Percentiles rank a stretch among this genome's conserved stretches.
These are phyloP conservation scores for Heritiera littoralis DNA, from an alignment of 345 rosid genomes.

Conservation along the genomic window DNA sequence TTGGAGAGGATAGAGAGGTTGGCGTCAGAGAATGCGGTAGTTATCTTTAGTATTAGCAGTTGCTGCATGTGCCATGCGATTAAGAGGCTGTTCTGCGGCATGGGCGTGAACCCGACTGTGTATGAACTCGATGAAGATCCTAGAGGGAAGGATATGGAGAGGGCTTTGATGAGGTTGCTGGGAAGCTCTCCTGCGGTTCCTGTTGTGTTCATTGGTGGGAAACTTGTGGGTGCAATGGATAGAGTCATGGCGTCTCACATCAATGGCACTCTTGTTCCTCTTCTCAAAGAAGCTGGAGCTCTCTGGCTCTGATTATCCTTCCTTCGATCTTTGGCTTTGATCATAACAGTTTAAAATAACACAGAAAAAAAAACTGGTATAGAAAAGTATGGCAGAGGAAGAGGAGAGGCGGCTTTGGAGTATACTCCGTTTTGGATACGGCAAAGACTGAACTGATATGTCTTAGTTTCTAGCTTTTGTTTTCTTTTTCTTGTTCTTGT, in stretches of 20 bases:
- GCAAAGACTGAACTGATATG: not conserved
- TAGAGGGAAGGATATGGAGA: conserved; percentile 62
- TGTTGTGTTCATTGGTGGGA: conserved; percentile 88
- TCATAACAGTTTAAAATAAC: not conserved
- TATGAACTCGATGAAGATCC: conserved; percentile 90
- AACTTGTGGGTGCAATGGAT: conserved; percentile 90
- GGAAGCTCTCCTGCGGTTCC: conserved; percentile 69
- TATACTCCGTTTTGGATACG: conserved; percentile 33
- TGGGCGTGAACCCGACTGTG: conserved; percentile 93
- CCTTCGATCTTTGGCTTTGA: not conserved
- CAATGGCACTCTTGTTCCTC: conserved; percentile 90
- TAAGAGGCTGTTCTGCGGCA: conserved; percentile 81
- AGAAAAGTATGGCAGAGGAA: conserved; percentile 34
- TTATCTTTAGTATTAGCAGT: conserved; percentile 79
- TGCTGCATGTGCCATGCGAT: conserved; percentile 98
- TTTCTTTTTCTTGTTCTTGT: conserved; percentile 3
- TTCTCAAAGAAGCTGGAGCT: conserved; percentile 89
- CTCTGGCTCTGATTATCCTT: conserved; percentile 65
- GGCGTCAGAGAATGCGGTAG: conserved; percentile 86
- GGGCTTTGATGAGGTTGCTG: conserved; percentile 61
- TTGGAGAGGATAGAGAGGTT: conserved; percentile 59
- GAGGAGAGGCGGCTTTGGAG: conserved; percentile 33
- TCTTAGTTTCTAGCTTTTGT: not conserved
- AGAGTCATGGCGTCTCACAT: conserved; percentile 93
- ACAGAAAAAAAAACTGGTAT: not conserved